Percentiles rank a stretch among this genome's conserved stretches.
Conservation (phyloP, 495 filamentous ascomycete genomes). For the Bombardia bombarda region DNA sequence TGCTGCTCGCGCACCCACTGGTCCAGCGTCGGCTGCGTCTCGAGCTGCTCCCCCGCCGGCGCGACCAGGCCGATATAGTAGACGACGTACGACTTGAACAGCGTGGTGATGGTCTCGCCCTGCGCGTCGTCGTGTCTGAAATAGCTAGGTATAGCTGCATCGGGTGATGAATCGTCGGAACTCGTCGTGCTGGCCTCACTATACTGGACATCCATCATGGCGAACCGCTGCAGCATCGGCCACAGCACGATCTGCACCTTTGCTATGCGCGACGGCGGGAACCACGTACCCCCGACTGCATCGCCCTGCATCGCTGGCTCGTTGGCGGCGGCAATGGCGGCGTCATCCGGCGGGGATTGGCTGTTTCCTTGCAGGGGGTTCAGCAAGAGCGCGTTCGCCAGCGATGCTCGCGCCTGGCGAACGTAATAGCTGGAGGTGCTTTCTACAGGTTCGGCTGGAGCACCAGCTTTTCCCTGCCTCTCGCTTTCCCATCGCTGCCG, state of each 20-base stretch:
- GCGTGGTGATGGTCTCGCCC: slow-evolving; percentile 18
- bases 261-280: slow-evolving; percentile 23
- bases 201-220: slow-evolving; percentile 1
- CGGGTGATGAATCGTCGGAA: too few relatives aligned
- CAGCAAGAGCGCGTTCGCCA: neutral
- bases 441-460: neutral
- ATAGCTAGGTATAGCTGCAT: too few relatives aligned
- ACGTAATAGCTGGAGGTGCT: neutral
- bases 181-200: too few relatives aligned
- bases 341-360: neutral
- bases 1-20: slow-evolving; percentile 1
- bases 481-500: neutral
- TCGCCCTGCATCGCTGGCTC: neutral
- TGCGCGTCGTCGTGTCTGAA: too few relatives aligned
- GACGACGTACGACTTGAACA: slow-evolving; percentile 22
- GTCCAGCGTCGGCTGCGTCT: slow-evolving; percentile 7
- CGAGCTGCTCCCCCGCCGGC: neutral
- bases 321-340: neutral
- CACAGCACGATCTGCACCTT: slow-evolving; percentile 34
- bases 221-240: slow-evolving; percentile 29
- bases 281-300: neutral
- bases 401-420: neutral
- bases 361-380: neutral
- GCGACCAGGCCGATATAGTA: slow-evolving; percentile 23
- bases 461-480: neutral